Evolutionary conservation across 352 stramenopile genomes (phyloP).

Genomic region (Phytophthora chlamydospora): DNA sequence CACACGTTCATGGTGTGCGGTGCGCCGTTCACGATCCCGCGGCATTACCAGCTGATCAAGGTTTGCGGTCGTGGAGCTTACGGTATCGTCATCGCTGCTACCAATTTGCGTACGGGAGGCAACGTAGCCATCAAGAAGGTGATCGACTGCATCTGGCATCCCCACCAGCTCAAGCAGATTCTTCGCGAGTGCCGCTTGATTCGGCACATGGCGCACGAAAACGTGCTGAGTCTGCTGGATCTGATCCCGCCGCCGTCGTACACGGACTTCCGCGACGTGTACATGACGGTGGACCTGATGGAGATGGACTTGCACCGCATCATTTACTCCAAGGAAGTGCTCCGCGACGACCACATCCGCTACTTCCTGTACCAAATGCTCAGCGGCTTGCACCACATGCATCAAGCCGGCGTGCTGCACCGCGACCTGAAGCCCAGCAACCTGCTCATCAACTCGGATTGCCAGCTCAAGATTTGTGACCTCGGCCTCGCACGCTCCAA

Average conservation of each 20-base stretch:
- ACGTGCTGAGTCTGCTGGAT: constrained; percentile 85
- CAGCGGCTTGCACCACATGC: constrained; percentile 89
- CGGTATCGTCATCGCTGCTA: constrained; percentile 90
- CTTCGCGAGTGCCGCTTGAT: constrained; percentile 86
- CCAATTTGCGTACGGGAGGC: constrained; percentile 75
- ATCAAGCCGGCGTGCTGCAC: constrained; percentile 84
- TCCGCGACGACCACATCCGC: constrained; percentile 93
- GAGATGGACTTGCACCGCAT: constrained; percentile 94
- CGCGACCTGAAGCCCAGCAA: constrained; percentile 90
- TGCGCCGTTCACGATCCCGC: constrained; percentile 86
- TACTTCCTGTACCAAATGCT: constrained; percentile 95
- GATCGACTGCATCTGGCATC: constrained; percentile 91
- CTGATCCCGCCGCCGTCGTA: constrained; percentile 86
- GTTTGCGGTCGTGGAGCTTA: constrained; percentile 89
- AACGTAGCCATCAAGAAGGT: constrained; percentile 93
- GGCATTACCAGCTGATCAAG: constrained; percentile 90
- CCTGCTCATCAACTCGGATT: constrained; percentile 93
- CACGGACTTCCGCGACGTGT: constrained; percentile 87
- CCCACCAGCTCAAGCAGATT: constrained; percentile 90
- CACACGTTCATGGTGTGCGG: constrained; percentile 91
- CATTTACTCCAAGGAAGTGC: constrained; percentile 93
- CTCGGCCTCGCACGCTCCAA: constrained; percentile 93
- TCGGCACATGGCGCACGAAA: constrained; percentile 87
- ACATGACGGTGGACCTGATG: constrained; percentile 93
- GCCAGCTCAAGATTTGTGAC: constrained; percentile 97